Base-by-base conservation (phyloP, 192 early-diverging fungal genomes). In the Cetraspora pellucida region DNA sequence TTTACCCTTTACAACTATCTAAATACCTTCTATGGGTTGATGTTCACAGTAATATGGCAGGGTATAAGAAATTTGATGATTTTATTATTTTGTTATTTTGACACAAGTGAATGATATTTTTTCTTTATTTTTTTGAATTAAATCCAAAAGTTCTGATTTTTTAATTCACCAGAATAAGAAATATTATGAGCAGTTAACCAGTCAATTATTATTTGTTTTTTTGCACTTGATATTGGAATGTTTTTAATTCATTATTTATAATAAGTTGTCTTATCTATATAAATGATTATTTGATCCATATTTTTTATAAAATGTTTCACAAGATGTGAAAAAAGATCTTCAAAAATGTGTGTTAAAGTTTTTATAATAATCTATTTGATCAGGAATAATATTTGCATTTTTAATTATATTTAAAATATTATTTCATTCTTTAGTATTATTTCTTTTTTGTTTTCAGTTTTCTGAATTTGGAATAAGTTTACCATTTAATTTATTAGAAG, bases 1-100 rank as follows among this genome's bases (percentile, higher is more conserved):
- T 27, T 70, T 28, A 3, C 47, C 49, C 21, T 70, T 70, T 70
- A 52, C 27, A 71, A 71, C 25, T 52, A 21, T n/a, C 50, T 43
- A 68, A 37, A 68, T 47, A 46, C 66, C 37, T 47, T 68, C 19
- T n/a, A 68, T 68, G 10, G 43, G 66, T 19, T 68, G 21, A 47
- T 46, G 66, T 47, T 68, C 37, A 43, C 31, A 44, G 43, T 68
- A 43, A 47, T 68, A 45, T 19, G 65, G 43, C 10, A 21, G 66
- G 1, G 23, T 37, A 68, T n/a, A 67, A 45, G 21, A 70, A n/a
- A 50, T 45, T 17, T 50, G 46, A 70, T 28, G 28, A 71, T 71
- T 23, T 3, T 52, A 21, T 52, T 52, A 7, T 71, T 71, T 71
- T 16, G 59, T n/a, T 60, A 60, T 60, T 30, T 60, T n/a, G 23